Evolutionary conservation across 164 flowering plant species (phyloP).

Genomic region (Nymphaea thermarum): DNA sequence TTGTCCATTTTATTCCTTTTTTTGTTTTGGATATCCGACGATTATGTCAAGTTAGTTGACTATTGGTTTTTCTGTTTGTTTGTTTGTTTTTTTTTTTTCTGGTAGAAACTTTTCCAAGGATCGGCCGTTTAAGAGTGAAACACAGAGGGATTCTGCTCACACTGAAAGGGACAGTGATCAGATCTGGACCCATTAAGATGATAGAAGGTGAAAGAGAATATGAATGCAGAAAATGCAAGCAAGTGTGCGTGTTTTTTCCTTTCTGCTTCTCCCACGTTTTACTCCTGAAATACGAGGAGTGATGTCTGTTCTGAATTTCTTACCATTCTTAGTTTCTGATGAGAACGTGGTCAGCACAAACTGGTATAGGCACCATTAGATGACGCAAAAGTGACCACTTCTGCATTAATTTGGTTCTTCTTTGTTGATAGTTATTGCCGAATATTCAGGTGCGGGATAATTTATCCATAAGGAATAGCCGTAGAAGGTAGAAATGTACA

Average conservation of each 20-base stretch:
- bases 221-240: conserved; percentile 73
- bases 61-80: background rate
- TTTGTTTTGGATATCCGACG: background rate
- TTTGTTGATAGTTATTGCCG: no score
- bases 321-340: no score
- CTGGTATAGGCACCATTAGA: no score
- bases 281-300: no score
- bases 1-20: background rate
- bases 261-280: background rate
- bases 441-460: no score
- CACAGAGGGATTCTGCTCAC: conserved; percentile 82
- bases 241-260: conserved; percentile 22
- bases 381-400: no score
- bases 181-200: conserved; percentile 85
- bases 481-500: no score
- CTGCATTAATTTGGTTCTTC: no score
- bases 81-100: background rate
- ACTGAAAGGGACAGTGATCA: conserved; percentile 82
- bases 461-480: no score
- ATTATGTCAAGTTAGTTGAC: background rate
- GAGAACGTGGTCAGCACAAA: no score
- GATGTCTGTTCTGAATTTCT: no score
- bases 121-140: conserved; percentile 81
- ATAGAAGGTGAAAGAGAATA: conserved; percentile 81
- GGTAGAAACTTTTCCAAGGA: conserved; percentile 76